A percentile compares a stretch with the other conserved stretches of the same genome.
phyloP scores from a whole-genome alignment of 202 grass and related monocot genomes.

The Bolboschoenoplectus hybrid region DNA sequence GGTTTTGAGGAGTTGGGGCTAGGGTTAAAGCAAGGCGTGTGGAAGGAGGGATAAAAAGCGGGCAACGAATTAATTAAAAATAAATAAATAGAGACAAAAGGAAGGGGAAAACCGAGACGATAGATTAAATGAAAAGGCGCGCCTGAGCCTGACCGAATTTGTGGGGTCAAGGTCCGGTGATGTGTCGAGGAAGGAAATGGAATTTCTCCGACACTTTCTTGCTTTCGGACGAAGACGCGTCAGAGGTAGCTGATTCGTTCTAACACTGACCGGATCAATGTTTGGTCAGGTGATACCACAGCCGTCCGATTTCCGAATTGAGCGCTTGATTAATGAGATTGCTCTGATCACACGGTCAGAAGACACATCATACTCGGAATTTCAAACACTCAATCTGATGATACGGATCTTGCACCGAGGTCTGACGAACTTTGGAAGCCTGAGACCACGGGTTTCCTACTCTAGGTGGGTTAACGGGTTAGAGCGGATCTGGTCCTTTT shows the following conservation, averaged over 20 bases:
- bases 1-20: constrained; percentile 52
- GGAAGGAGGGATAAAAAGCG: background rate
- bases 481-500: no score
- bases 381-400: background rate
- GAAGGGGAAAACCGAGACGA: constrained; percentile 7
- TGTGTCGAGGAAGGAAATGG: constrained; percentile 25
- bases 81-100: background rate
- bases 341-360: background rate
- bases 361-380: background rate
- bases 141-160: background rate
- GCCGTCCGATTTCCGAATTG: background rate
- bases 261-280: background rate
- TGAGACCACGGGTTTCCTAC: background rate
- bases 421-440: no score
- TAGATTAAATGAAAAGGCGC: constrained; percentile 36
- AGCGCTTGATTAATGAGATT: background rate
- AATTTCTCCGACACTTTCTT: background rate
- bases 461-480: no score
- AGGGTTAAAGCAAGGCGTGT: background rate
- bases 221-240: background rate
- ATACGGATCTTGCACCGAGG: background rate
- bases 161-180: background rate
- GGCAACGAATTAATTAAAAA: constrained; percentile 23
- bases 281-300: background rate
- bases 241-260: background rate